Evolutionary conservation across 73 alveolate species (phyloP), one percentile per base, ranked within the genome.

Genomic region (Effrenium voratum): DNA sequence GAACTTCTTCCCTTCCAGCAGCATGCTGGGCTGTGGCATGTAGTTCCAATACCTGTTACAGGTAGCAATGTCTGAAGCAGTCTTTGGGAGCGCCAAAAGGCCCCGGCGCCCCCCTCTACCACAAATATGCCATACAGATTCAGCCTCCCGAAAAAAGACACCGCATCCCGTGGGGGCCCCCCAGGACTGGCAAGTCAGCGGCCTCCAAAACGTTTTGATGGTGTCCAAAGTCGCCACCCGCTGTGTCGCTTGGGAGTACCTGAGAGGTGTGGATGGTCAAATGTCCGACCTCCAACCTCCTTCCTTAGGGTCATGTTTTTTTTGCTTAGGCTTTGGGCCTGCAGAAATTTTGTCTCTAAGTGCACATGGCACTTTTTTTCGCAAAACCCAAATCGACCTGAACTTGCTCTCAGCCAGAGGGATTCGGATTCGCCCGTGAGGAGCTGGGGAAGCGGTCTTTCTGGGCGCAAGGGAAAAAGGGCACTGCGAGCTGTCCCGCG

Each of bases 161-260:
- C 40, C 41, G 79, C 79, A 66, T 24, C 40, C 79, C 79, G 30
- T 40, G 41, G 30, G 30, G 8, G 63, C 63, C 8, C 8, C 63
- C 63, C 26, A 66, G 43, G 40, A 16, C 16, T 0, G 34, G 15
- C 79, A 19, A 70, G 81, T 22, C 6, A 32, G 34, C 72, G 46
- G 50, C 98, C 81, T 92, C 98, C 98, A 92, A 41, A 92, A 92
- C 44, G 36, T 49, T 66, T 92, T 92, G 82, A 79, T 77, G 47
- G 98, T 57, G 22, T 79, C 80, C 45, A 92, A 16, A 32, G 92
- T 44, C 47, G 82, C 92, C 43, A 92, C 81, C 6, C 66, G 68
- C 49, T 92, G 98, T 36, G 98, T 92, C 49, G 98, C 98, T 59
- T 92, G 92, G 32, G 98, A 92, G 63, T 92, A 92, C 98, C 98